phyloP scores from a whole-genome alignment of 495 filamentous ascomycete genomes.

The Talaromyces proteolyticus region DNA sequence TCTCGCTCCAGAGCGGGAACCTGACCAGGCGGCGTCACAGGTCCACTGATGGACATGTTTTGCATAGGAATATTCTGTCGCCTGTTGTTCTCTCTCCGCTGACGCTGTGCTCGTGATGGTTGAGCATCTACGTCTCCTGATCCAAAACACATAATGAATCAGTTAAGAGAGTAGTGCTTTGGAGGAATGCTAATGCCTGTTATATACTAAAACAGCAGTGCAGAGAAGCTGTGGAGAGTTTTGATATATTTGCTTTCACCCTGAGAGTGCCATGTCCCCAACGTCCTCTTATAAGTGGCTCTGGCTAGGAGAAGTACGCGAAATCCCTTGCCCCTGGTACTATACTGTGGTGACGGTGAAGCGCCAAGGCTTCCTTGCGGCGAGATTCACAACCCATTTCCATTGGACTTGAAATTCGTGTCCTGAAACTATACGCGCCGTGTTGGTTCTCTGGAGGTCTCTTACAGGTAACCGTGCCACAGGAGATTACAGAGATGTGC shows the following conservation, averaged over 20 bases:
- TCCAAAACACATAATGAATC: neutral
- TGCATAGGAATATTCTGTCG: neutral
- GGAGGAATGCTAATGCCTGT: neutral
- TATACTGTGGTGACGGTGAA: too few relatives aligned
- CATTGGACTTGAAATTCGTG: neutral
- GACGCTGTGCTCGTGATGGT: neutral
- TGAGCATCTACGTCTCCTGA: neutral
- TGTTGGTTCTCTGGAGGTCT: neutral
- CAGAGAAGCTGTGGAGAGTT: neutral
- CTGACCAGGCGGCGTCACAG: neutral
- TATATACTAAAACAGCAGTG: neutral
- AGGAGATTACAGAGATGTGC: too few relatives aligned
- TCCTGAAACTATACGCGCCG: neutral
- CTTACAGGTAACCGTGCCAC: too few relatives aligned
- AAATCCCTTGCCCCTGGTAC: too few relatives aligned
- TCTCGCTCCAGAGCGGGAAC: neutral
- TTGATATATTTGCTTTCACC: neutral
- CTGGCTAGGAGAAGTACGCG: too few relatives aligned
- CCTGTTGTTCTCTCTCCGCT: neutral
- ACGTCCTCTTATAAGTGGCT: neutral
- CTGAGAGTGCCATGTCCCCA: too few relatives aligned
- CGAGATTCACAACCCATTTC: neutral
- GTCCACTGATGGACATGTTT: neutral
- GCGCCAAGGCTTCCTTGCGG: too few relatives aligned
- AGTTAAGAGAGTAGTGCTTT: neutral